phyloP scores from a whole-genome alignment of 208 protist genomes.

The Leishmania lainsoni region DNA sequence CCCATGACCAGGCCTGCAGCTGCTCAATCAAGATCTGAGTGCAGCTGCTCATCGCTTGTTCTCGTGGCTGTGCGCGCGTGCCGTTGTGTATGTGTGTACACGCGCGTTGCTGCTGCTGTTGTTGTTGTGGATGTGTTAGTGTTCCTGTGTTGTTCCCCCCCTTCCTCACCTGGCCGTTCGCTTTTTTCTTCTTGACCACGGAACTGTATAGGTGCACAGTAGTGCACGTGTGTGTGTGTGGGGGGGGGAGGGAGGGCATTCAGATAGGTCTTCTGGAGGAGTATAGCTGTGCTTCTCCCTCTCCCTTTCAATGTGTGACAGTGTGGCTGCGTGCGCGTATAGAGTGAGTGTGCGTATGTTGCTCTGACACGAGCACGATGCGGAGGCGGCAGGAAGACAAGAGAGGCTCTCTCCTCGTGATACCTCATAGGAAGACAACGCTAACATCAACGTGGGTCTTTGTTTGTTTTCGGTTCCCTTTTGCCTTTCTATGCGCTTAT shows the following conservation, averaged over 20 bases:
- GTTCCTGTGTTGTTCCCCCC: background rate
- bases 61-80: background rate
- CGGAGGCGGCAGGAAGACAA: background rate
- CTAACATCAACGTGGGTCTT: background rate
- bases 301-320: background rate
- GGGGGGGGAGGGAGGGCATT: background rate
- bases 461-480: background rate
- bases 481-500: constrained; percentile 7
- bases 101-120: background rate
- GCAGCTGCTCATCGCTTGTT: background rate
- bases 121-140: background rate
- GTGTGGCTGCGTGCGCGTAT: background rate
- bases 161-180: background rate
- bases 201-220: background rate
- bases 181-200: background rate
- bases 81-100: background rate
- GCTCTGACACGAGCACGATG: background rate
- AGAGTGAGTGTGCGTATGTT: background rate
- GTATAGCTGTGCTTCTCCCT: background rate
- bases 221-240: background rate
- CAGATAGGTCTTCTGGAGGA: background rate
- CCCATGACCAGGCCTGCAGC: background rate
- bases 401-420: background rate
- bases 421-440: background rate
- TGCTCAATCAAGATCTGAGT: background rate